Percentiles rank a stretch among this genome's conserved stretches.
phyloP scores from a whole-genome alignment of 805 yeast genomes.

The Saccharomycopsis sp. region DNA sequence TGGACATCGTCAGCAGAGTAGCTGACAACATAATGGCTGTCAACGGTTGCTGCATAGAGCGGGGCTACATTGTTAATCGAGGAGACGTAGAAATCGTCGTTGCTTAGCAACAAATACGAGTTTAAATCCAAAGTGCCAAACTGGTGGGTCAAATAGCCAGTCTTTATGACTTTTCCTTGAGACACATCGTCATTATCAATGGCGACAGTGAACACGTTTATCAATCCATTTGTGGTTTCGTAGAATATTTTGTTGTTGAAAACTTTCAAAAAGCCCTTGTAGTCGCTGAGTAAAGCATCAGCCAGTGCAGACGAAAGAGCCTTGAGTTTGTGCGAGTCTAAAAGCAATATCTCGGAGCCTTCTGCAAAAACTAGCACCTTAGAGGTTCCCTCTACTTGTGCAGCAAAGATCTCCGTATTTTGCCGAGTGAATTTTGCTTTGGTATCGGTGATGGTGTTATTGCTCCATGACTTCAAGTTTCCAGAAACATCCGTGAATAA shows the following conservation, averaged over 20 bases:
- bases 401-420: neutral
- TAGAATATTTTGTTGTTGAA: slow-evolving; percentile 20
- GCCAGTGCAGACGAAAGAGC: neutral
- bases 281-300: neutral
- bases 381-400: neutral
- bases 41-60: slow-evolving; percentile 13
- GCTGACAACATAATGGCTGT: slow-evolving; percentile 23
- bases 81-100: slow-evolving; percentile 15
- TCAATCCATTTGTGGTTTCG: slow-evolving; percentile 11
- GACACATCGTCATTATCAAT: neutral
- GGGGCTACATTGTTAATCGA: slow-evolving; percentile 5
- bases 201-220: slow-evolving; percentile 12
- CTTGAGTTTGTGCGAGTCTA: neutral
- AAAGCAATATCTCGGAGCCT: neutral
- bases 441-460: neutral
- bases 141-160: slow-evolving; percentile 6
- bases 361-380: neutral
- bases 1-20: slow-evolving; percentile 17
- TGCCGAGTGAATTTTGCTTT: neutral
- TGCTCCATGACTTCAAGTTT: neutral
- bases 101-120: slow-evolving; percentile 8
- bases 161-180: slow-evolving; percentile 6
- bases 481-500: neutral
- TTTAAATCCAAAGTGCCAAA: slow-evolving; percentile 14
- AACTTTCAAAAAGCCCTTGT: slow-evolving; percentile 15